Conservation (phyloP, 2,329 filamentous ascomycete species). For the Xylariaceae sp. region DNA sequence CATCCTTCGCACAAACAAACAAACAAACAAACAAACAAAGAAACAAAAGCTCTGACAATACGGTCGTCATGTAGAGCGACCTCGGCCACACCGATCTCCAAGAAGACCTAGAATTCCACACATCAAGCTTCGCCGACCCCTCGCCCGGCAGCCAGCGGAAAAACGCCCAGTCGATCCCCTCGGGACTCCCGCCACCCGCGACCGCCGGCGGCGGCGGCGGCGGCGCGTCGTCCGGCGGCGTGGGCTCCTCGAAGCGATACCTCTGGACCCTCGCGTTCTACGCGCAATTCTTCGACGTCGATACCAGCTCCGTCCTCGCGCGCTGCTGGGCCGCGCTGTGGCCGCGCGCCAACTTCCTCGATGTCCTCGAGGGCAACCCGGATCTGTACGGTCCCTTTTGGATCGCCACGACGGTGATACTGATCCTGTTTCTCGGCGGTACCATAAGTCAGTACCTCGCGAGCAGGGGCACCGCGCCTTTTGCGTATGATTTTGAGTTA, state of each 20-base stretch:
- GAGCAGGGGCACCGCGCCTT: constrained; percentile 60
- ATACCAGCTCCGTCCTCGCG: constrained; percentile 80
- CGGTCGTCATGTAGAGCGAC: constrained; percentile 61
- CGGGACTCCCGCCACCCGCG: constrained; percentile 50
- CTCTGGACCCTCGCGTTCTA: constrained; percentile 94
- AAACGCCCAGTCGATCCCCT: constrained; percentile 43
- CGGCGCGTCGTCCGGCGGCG: constrained; percentile 31
- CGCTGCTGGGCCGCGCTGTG: constrained; percentile 86
- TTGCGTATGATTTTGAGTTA: constrained; percentile 86
- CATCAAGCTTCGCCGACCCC: constrained; percentile 71
- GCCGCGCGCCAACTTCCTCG: constrained; percentile 89
- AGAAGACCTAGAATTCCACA: constrained; percentile 98
- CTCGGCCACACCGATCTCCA: constrained; percentile 96
- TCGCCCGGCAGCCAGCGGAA: constrained; percentile 44
- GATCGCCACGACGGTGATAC: constrained; percentile 95
- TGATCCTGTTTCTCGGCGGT: constrained; percentile 91
- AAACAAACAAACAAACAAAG: background rate
- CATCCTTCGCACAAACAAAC: background rate
- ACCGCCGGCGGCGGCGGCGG: constrained; percentile 37
- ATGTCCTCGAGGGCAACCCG: constrained; percentile 93
- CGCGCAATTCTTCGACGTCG: constrained; percentile 96
- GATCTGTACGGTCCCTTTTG: constrained; percentile 96
- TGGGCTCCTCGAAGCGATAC: constrained; percentile 63
- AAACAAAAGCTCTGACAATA: too few species aligned
- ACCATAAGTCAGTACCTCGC: constrained; percentile 90